Conservation (phyloP, 495 filamentous ascomycete genomes). For the Podospora fimiseda region DNA sequence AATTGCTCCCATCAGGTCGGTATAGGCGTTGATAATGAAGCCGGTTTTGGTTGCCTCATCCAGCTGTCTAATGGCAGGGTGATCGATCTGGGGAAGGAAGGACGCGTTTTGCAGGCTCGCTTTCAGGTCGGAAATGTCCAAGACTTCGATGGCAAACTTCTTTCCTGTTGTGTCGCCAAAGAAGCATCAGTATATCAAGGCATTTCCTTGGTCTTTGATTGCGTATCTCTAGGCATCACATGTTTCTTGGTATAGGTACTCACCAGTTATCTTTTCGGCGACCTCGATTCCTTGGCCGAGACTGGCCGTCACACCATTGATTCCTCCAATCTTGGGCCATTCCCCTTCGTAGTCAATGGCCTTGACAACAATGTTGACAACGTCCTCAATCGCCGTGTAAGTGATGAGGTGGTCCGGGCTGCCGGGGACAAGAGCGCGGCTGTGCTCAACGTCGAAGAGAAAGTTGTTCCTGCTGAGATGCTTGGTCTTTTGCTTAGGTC, state of each 20-base stretch:
- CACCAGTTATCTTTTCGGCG: constrained; percentile 47
- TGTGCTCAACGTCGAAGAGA: constrained; percentile 40
- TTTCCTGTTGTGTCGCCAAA: constrained; percentile 33
- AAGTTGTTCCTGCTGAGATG: constrained; percentile 39
- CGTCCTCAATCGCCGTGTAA: constrained; percentile 42
- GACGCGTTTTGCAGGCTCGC: constrained; percentile 38
- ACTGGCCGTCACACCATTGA: constrained; percentile 40
- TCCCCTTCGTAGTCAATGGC: constrained; percentile 50
- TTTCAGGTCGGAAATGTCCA: constrained; percentile 41
- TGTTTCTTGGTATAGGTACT: no score
- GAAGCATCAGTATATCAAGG: no score
- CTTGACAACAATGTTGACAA: constrained; percentile 40
- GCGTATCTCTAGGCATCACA: no score
- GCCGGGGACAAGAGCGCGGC: constrained; percentile 46
- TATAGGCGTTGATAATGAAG: constrained; percentile 14
- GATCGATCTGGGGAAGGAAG: constrained; percentile 36
- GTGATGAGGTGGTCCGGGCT: constrained; percentile 38
- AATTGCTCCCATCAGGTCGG: constrained; percentile 38
- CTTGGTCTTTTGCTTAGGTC: constrained; percentile 43
- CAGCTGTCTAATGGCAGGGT: constrained; percentile 42
- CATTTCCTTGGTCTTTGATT: no score
- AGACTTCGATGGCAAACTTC: constrained; percentile 36
- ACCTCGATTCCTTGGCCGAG: constrained; percentile 39
- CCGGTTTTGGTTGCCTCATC: constrained; percentile 25
- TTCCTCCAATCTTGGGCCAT: constrained; percentile 52